Evolutionary conservation across 805 yeast species (phyloP), one percentile per base, ranked within the genome.

Genomic region (Candida glaebosa): DNA sequence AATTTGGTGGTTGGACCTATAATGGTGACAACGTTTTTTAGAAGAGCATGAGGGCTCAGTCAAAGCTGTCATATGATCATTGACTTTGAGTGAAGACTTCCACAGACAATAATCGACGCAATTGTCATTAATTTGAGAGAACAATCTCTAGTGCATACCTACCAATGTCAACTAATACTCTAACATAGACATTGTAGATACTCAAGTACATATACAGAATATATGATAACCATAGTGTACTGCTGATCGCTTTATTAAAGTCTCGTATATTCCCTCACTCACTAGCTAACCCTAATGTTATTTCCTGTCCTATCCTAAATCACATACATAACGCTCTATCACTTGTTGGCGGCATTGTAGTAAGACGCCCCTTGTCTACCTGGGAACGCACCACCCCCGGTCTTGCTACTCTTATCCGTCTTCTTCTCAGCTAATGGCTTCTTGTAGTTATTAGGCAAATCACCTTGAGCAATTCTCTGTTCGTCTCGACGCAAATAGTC

Each of bases 1-100:
- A 93, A 66, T 93, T 93, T 71, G 98, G 96, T 36, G 98, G 99
- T 5, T 93, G 99, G 99, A 91, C 98, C 2, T 91, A 90, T 63
- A 87, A 83, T 37, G 95, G 93, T 2, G 82, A 75, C 37, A 65
- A 54, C 14, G 58, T 61, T 16, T 52, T 61, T 34, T 47, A 43
- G 22, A n/a, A 22, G 37, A 38, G 34, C n/a, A n/a, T n/a, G n/a
- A n/a, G n/a, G n/a, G n/a, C n/a, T n/a, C n/a, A n/a, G n/a, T n/a
- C n/a, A n/a, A n/a, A n/a, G n/a, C n/a, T n/a, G n/a, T n/a, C n/a
- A n/a, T n/a, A n/a, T 22, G 26, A 22, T 22, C 26, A 22, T 22
- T 22, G 26, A 22, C n/a, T n/a, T n/a, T n/a, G n/a, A n/a, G n/a
- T n/a, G n/a, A n/a, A n/a, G n/a, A n/a, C n/a, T n/a, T n/a, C n/a